Percentiles rank a stretch among this genome's conserved stretches.
Conservation (phyloP, 2,329 filamentous ascomycete species). For the Colletotrichum sp. region DNA sequence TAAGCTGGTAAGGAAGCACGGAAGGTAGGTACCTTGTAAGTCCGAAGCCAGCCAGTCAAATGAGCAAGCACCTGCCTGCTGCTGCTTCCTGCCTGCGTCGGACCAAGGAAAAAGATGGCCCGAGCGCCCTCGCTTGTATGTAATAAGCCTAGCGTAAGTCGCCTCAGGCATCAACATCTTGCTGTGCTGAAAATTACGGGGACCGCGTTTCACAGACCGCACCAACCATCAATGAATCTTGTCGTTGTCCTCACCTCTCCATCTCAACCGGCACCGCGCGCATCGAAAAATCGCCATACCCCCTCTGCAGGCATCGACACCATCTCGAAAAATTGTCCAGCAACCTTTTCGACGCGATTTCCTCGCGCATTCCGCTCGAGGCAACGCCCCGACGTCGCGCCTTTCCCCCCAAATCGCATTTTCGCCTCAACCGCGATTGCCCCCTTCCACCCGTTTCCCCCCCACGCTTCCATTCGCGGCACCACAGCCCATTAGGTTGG, state of each 20-base stretch:
- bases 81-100: constrained; percentile 9
- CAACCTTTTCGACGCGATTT: constrained; percentile 61
- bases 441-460: constrained; percentile 27
- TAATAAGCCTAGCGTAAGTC: not conserved
- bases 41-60: constrained; percentile 10
- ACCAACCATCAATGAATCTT: constrained; percentile 55
- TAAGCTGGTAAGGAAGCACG: not conserved
- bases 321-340: constrained; percentile 58
- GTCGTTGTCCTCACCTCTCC: constrained; percentile 57
- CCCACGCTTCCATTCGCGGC: constrained; percentile 20
- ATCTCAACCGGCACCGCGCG: constrained; percentile 59
- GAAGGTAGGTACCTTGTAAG: not conserved
- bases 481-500: constrained; percentile 10
- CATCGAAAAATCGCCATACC: constrained; percentile 66
- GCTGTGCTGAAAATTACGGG: constrained; percentile 51
- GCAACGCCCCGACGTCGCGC: constrained; percentile 46
- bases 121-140: constrained; percentile 16
- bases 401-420: constrained; percentile 39
- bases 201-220: constrained; percentile 39
- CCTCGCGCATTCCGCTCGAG: constrained; percentile 48
- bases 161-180: constrained; percentile 29
- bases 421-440: constrained; percentile 41
- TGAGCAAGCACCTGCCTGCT: not conserved
- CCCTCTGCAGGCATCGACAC: constrained; percentile 63
- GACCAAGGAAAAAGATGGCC: constrained; percentile 1